phyloP scores from a whole-genome alignment of 2,329 filamentous ascomycete species.

The Diaporthe sp. region DNA sequence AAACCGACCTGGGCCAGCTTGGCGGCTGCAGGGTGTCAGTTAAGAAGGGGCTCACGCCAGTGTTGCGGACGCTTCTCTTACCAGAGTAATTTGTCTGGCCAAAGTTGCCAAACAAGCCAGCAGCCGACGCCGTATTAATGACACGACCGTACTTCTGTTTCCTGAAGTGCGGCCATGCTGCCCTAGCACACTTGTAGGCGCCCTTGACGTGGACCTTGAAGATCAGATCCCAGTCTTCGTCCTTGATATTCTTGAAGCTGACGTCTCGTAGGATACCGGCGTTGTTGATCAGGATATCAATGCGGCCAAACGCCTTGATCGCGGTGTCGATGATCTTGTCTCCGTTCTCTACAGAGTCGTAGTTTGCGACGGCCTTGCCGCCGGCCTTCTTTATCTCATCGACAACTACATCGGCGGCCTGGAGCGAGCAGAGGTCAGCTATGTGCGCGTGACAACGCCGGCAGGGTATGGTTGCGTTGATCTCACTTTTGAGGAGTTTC shows the following conservation, averaged over 20 bases:
- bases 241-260: constrained; percentile 99
- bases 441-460: background rate
- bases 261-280: constrained; percentile 95
- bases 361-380: constrained; percentile 97
- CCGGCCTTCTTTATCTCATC: constrained; percentile 87
- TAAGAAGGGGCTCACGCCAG: background rate
- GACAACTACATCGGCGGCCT: constrained; percentile 88
- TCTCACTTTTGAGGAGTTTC: constrained; percentile 84
- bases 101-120: constrained; percentile 95
- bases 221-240: constrained; percentile 96
- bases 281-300: constrained; percentile 98
- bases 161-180: constrained; percentile 97
- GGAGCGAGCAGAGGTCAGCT: constrained; percentile 30
- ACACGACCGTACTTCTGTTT: constrained; percentile 98
- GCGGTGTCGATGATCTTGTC: constrained; percentile 94
- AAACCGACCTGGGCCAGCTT: constrained; percentile 97
- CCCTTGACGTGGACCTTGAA: constrained; percentile 93
- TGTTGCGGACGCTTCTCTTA: constrained; percentile 50
- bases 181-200: constrained; percentile 93
- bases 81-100: constrained; percentile 96
- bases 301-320: constrained; percentile 83
- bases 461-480: background rate
- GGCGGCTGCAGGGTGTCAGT: constrained; percentile 69
- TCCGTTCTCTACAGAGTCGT: constrained; percentile 93
- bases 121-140: constrained; percentile 97